A percentile compares a stretch with the other conserved stretches of the same genome.
phyloP scores from a whole-genome alignment of 352 stramenopile genomes.

The Phytopythium boreale region DNA sequence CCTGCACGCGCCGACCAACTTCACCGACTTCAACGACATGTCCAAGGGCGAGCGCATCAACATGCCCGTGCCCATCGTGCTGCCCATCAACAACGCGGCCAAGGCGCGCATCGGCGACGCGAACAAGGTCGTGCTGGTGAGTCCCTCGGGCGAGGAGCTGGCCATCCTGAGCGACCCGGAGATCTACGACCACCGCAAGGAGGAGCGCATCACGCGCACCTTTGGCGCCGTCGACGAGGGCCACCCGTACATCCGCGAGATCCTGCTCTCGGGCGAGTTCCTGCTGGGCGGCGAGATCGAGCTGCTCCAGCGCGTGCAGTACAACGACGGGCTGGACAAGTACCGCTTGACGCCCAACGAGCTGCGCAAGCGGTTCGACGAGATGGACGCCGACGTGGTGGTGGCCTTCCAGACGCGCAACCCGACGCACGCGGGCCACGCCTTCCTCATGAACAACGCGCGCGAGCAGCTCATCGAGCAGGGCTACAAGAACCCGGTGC shows the following conservation, averaged over 20 bases:
- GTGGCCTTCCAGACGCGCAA: slow-evolving; percentile 98
- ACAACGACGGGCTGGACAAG: slow-evolving; percentile 97
- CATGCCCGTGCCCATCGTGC: slow-evolving; percentile 97
- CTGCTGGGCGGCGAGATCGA: slow-evolving; percentile 96
- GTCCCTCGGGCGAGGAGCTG: slow-evolving; percentile 92
- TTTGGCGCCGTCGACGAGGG: slow-evolving; percentile 96
- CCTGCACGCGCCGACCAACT: slow-evolving; percentile 90
- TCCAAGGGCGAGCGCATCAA: slow-evolving; percentile 88
- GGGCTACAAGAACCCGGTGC: slow-evolving; percentile 95
- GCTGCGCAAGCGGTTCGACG: slow-evolving; percentile 92
- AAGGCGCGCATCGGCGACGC: slow-evolving; percentile 87
- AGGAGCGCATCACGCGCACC: slow-evolving; percentile 97
- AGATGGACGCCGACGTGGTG: slow-evolving; percentile 95
- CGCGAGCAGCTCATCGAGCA: slow-evolving; percentile 91
- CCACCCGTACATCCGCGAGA: slow-evolving; percentile 97
- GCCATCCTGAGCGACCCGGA: slow-evolving; percentile 94
- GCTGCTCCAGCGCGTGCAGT: slow-evolving; percentile 93
- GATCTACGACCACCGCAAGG: slow-evolving; percentile 96
- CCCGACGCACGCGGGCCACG: slow-evolving; percentile 96
- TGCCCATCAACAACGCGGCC: slow-evolving; percentile 92
- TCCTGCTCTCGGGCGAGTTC: slow-evolving; percentile 94
- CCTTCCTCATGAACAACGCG: slow-evolving; percentile 97
- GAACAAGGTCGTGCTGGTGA: slow-evolving; percentile 91
- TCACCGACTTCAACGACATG: slow-evolving; percentile 88
- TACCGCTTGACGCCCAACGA: slow-evolving; percentile 95